Evolutionary conservation across 78 protist species (phyloP).

Genomic region (Dictyostelium citrinum): DNA sequence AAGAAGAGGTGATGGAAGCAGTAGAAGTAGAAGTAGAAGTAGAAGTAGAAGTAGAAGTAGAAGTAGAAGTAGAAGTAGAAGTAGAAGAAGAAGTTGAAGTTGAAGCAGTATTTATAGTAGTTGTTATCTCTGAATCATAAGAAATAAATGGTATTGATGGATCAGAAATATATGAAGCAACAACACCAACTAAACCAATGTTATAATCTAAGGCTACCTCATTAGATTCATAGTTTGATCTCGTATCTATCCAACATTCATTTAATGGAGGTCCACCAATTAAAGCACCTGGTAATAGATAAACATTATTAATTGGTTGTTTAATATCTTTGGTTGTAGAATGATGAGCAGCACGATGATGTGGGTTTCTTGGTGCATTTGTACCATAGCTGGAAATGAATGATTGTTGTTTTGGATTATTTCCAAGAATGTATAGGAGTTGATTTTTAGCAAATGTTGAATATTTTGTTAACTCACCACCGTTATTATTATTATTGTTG

Average conservation of each 20-base stretch:
- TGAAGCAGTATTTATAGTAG: background rate
- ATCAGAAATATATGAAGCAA: conserved; percentile 21
- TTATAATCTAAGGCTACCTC: conserved; percentile 47
- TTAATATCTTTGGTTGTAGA: background rate
- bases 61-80: too few species aligned
- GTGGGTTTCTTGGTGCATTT: conserved; percentile 45
- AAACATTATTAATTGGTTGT: background rate
- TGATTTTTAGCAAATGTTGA: conserved; percentile 5
- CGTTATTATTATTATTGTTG: background rate
- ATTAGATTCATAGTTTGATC: background rate
- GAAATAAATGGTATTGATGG: conserved; percentile 41
- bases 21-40: too few species aligned
- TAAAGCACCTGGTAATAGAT: background rate
- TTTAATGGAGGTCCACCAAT: conserved; percentile 34
- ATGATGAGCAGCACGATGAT: conserved; percentile 61
- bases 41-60: background rate
- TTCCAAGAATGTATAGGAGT: conserved; percentile 5
- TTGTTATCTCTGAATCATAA: background rate
- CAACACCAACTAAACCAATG: conserved; percentile 36
- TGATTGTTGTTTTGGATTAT: conserved; percentile 9
- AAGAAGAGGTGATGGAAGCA: background rate
- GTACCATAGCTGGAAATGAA: conserved; percentile 34
- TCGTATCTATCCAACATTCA: background rate
- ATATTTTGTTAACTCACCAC: background rate
- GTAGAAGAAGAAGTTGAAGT: too few species aligned